A percentile compares a stretch with the other conserved stretches of the same genome.
Conservation (phyloP, 2,329 filamentous ascomycete species). For the Endoconidiophora laricicola region DNA sequence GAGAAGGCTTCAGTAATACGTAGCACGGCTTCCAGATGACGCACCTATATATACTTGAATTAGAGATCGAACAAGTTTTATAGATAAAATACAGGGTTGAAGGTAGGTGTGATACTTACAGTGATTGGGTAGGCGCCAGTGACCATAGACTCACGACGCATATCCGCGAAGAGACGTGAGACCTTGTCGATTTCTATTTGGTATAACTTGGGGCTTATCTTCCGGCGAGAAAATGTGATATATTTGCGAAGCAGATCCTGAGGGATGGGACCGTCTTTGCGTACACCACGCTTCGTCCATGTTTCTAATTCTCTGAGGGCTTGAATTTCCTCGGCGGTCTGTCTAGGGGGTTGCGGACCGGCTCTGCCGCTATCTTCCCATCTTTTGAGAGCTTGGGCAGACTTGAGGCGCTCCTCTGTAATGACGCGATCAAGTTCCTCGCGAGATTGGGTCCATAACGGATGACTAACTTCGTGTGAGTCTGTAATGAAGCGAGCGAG, state of each 20-base stretch:
- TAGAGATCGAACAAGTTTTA: slow-evolving; percentile 12
- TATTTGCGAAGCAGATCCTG: slow-evolving; percentile 91
- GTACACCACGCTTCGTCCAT: slow-evolving; percentile 15
- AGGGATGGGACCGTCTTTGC: slow-evolving; percentile 55
- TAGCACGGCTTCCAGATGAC: slow-evolving; percentile 95
- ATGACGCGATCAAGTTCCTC: slow-evolving; percentile 34
- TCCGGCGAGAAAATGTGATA: slow-evolving; percentile 85
- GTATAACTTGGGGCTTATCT: slow-evolving; percentile 80
- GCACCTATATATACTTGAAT: slow-evolving; percentile 42
- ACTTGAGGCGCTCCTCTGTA: slow-evolving; percentile 34
- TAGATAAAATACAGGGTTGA: neutral
- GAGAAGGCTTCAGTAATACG: slow-evolving; percentile 88
- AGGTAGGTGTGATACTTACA: slow-evolving; percentile 36
- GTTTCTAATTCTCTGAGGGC: slow-evolving; percentile 18
- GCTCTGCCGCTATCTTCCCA: slow-evolving; percentile 6
- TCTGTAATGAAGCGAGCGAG: slow-evolving; percentile 89
- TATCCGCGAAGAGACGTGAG: slow-evolving; percentile 83
- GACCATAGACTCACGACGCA: slow-evolving; percentile 80
- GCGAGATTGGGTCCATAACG: slow-evolving; percentile 31
- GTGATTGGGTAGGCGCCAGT: slow-evolving; percentile 97
- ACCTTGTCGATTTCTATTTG: slow-evolving; percentile 98
- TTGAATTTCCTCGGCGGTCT: slow-evolving; percentile 29
- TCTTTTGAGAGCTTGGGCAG: neutral
- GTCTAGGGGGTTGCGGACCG: slow-evolving; percentile 15
- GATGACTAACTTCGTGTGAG: slow-evolving; percentile 83